Percentiles rank a stretch among this genome's conserved stretches.
Evolutionary conservation across 2,329 filamentous ascomycete species (phyloP).

Genomic region (Fusarium subtropicale): DNA sequence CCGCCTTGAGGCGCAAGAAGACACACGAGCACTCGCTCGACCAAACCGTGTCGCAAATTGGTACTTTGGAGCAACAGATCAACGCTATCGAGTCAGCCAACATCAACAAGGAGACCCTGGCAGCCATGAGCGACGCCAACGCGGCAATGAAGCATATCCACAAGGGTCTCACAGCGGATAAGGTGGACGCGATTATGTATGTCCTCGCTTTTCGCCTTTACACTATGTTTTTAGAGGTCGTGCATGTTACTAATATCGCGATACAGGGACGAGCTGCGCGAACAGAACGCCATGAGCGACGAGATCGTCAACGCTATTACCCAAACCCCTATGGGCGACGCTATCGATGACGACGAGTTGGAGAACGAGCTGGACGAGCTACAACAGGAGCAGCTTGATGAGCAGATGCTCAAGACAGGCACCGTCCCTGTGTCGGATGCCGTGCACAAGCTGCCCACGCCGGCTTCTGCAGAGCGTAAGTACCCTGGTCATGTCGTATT

Average conservation of each 20-base stretch:
- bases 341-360: slow-evolving; percentile 86
- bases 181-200: slow-evolving; percentile 95
- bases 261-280: slow-evolving; percentile 84
- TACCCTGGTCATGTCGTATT: slow-evolving; percentile 36
- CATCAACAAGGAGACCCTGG: slow-evolving; percentile 96
- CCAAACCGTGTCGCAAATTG: slow-evolving; percentile 89
- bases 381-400: slow-evolving; percentile 92
- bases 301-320: slow-evolving; percentile 92
- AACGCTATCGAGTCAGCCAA: slow-evolving; percentile 98
- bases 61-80: slow-evolving; percentile 93
- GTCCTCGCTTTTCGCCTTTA: slow-evolving; percentile 51
- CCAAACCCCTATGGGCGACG: slow-evolving; percentile 72
- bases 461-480: slow-evolving; percentile 81
- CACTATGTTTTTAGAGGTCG: neutral
- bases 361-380: slow-evolving; percentile 86
- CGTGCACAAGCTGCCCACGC: slow-evolving; percentile 80
- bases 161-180: slow-evolving; percentile 88
- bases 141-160: slow-evolving; percentile 95
- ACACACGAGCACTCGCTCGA: slow-evolving; percentile 90
- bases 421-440: slow-evolving; percentile 83
- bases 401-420: slow-evolving; percentile 92
- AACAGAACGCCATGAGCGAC: slow-evolving; percentile 92
- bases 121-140: slow-evolving; percentile 92
- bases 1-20: slow-evolving; percentile 94
- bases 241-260: slow-evolving; percentile 48